phyloP scores from a whole-genome alignment of 371 early-diverging fungal species.

The Capillidium rhysosporum region DNA sequence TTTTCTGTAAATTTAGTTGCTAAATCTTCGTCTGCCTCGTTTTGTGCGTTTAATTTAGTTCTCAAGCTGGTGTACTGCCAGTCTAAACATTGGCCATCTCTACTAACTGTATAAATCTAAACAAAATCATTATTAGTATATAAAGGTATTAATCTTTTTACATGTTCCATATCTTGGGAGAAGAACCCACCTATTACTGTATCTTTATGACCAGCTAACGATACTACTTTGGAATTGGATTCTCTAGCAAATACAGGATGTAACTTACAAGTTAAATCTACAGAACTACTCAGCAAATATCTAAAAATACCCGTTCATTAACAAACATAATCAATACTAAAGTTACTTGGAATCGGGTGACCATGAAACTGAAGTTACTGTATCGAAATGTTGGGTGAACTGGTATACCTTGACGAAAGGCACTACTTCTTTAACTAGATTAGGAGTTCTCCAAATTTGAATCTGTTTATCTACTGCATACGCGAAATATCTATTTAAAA shows the following conservation, averaged over 20 bases:
- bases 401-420: slow-evolving; percentile 68
- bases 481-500: slow-evolving; percentile 41
- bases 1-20: slow-evolving; percentile 8
- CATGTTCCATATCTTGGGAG: slow-evolving; percentile 25
- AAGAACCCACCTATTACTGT: slow-evolving; percentile 84
- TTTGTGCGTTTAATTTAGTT: slow-evolving; percentile 19
- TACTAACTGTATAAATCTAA: slow-evolving; percentile 66
- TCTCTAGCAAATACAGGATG: background rate
- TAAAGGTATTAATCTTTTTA: background rate
- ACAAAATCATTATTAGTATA: background rate
- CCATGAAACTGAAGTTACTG: slow-evolving; percentile 70
- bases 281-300: slow-evolving; percentile 59
- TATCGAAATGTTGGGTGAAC: slow-evolving; percentile 76
- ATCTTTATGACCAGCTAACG: slow-evolving; percentile 72
- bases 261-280: slow-evolving; percentile 73
- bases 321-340: background rate
- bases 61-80: slow-evolving; percentile 39
- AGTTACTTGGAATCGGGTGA: slow-evolving; percentile 46
- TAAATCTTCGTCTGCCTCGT: slow-evolving; percentile 24
- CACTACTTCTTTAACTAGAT: slow-evolving; percentile 70
- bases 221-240: slow-evolving; percentile 17
- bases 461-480: slow-evolving; percentile 65
- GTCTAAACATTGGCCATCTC: slow-evolving; percentile 75
- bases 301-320: slow-evolving; percentile 11
- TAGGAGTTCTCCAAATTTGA: slow-evolving; percentile 90